phyloP scores from a whole-genome alignment of 2,329 filamentous ascomycete species.

The Fusarium oxysporum region DNA sequence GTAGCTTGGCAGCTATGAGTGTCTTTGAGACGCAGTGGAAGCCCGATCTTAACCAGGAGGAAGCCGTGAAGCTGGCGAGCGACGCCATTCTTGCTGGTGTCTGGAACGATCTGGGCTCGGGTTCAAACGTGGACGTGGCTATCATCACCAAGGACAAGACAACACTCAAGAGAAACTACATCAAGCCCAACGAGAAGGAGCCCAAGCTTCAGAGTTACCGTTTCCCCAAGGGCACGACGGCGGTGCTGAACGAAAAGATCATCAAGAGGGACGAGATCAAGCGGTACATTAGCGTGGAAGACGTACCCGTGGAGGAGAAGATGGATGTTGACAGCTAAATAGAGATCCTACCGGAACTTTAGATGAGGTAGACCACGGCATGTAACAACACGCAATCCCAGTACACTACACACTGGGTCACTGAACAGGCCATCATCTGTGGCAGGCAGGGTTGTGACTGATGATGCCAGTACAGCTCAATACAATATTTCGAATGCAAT shows the following conservation, averaged over 20 bases:
- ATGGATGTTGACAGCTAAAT: slow-evolving; percentile 74
- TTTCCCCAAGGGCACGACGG: slow-evolving; percentile 92
- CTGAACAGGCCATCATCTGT: slow-evolving; percentile 21
- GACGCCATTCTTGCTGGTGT: slow-evolving; percentile 96
- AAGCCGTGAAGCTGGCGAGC: slow-evolving; percentile 83
- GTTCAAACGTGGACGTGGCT: slow-evolving; percentile 96
- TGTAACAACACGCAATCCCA: slow-evolving; percentile 44
- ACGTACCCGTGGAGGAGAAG: slow-evolving; percentile 76
- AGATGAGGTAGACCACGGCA: slow-evolving; percentile 34
- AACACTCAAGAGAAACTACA: slow-evolving; percentile 90
- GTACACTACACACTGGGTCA: slow-evolving; percentile 35
- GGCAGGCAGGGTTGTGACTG: slow-evolving; percentile 12
- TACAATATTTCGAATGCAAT: slow-evolving; percentile 25
- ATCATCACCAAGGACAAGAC: slow-evolving; percentile 97
- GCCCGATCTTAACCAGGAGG: slow-evolving; percentile 77
- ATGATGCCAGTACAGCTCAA: slow-evolving; percentile 2
- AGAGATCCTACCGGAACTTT: slow-evolving; percentile 15
- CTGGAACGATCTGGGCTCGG: slow-evolving; percentile 97
- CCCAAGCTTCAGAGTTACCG: slow-evolving; percentile 94
- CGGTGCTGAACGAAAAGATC: slow-evolving; percentile 94
- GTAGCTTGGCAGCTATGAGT: slow-evolving; percentile 95
- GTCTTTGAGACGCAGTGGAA: slow-evolving; percentile 98
- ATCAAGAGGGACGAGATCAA: slow-evolving; percentile 94
- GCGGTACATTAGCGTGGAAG: slow-evolving; percentile 92
- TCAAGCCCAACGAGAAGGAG: slow-evolving; percentile 90